These are phyloP conservation scores for Inga leiocalycina DNA, from an alignment of 306 rosid species.

Conservation along the genomic window DNA sequence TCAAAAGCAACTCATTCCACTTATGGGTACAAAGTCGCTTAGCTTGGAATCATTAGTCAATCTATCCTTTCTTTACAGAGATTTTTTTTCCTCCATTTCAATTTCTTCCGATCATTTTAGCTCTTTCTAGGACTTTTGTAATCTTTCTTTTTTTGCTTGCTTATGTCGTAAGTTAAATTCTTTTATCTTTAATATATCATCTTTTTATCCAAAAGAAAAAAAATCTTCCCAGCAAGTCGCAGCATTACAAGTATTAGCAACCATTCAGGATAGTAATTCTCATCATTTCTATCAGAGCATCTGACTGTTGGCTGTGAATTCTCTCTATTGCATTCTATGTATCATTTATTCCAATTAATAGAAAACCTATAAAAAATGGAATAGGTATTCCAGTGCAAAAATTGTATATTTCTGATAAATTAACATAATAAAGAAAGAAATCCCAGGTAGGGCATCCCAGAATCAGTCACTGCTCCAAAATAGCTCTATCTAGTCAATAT, in stretches of 20 bases:
- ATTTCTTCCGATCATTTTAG: too few relatives aligned
- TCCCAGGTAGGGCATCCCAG: background rate
- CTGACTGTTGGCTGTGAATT: background rate
- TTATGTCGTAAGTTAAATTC: too few relatives aligned
- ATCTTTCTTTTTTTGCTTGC: too few relatives aligned
- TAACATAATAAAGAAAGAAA: background rate
- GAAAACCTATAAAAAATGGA: background rate
- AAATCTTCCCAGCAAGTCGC: too few relatives aligned
- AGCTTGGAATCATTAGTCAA: too few relatives aligned
- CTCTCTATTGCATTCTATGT: background rate
- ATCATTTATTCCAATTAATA: background rate
- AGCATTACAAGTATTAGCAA: background rate
- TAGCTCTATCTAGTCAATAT: slow-evolving; percentile 7
- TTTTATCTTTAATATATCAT: too few relatives aligned
- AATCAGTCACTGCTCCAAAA: slow-evolving; percentile 1
- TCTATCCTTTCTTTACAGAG: too few relatives aligned
- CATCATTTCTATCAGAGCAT: background rate
- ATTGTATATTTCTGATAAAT: background rate
- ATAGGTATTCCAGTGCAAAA: background rate
- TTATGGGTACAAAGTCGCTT: too few relatives aligned
- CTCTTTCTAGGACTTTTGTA: too few relatives aligned
- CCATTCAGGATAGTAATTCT: background rate
- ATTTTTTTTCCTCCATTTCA: too few relatives aligned
- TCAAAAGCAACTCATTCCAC: too few relatives aligned
- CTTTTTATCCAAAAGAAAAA: too few relatives aligned